Evolutionary conservation across 2,329 filamentous ascomycete genomes (phyloP).

Genomic region (Lasiodiplodia hormozganensis): DNA sequence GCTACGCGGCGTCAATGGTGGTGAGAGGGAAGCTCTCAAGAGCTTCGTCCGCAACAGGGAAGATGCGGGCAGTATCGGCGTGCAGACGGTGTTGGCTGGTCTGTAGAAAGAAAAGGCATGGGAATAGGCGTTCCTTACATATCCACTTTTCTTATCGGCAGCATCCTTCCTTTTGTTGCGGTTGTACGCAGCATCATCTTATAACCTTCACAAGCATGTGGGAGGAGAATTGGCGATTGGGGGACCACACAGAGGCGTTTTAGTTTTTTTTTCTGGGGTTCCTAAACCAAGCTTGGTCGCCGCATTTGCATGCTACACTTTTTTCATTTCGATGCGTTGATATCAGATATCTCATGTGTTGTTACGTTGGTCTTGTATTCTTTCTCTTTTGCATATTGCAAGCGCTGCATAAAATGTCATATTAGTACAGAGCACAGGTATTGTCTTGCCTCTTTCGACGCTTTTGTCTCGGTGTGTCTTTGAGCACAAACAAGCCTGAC

Average conservation of each 20-base stretch:
- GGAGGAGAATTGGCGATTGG: background rate
- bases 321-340: background rate
- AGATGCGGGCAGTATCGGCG: conserved; percentile 79
- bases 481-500: too few species aligned
- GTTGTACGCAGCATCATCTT: background rate
- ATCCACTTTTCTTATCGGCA: background rate
- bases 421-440: background rate
- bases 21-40: conserved; percentile 68
- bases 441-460: too few species aligned
- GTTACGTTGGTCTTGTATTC: background rate
- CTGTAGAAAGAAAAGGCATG: conserved; percentile 51
- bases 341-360: background rate
- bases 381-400: background rate
- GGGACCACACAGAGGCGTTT: background rate
- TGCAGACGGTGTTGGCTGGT: conserved; percentile 80
- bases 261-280: background rate
- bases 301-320: background rate
- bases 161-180: background rate
- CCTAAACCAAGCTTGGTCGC: background rate
- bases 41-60: conserved; percentile 86
- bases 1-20: conserved; percentile 51
- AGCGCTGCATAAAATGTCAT: background rate
- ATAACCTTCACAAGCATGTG: background rate
- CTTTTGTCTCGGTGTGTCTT: too few species aligned
- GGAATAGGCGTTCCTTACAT: background rate